Percentiles rank a stretch among this genome's conserved stretches.
Evolutionary conservation across 306 rosid species (phyloP).

Genomic region (Abrus pulchellus): DNA sequence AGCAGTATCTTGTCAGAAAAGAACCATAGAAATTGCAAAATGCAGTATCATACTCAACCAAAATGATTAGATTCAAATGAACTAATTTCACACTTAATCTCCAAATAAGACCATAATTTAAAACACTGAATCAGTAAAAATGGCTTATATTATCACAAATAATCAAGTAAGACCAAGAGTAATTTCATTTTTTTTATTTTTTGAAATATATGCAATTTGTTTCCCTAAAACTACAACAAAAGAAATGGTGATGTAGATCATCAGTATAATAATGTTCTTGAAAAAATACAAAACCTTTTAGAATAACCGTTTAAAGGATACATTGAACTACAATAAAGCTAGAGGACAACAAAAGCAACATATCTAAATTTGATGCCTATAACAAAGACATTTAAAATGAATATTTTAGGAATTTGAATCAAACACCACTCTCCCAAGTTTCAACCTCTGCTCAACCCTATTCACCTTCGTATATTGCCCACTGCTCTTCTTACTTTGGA

Average conservation of each 20-base stretch:
- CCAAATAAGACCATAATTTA: slow-evolving; percentile 18
- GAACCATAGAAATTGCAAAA: slow-evolving; percentile 20
- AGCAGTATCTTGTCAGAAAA: slow-evolving; percentile 38
- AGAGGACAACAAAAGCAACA: slow-evolving; percentile 41
- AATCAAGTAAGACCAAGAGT: slow-evolving; percentile 20
- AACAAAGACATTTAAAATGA: slow-evolving; percentile 20
- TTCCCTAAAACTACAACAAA: slow-evolving; percentile 12
- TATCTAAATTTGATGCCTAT: slow-evolving; percentile 19
- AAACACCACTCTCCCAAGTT: background rate
- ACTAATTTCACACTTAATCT: slow-evolving; percentile 3
- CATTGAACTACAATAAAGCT: slow-evolving; percentile 33
- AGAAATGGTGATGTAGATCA: slow-evolving; percentile 5
- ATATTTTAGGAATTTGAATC: background rate
- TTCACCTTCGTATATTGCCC: background rate
- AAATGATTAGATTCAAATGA: background rate
- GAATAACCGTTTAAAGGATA: slow-evolving; percentile 28
- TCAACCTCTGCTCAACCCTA: slow-evolving; percentile 9
- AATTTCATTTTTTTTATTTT: slow-evolving; percentile 1
- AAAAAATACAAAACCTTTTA: slow-evolving; percentile 25
- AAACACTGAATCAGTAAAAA: slow-evolving; percentile 6
- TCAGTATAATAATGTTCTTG: slow-evolving; percentile 16
- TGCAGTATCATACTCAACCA: slow-evolving; percentile 32
- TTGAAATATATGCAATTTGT: background rate
- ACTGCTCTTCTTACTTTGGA: background rate
- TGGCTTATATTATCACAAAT: slow-evolving; percentile 26